phyloP scores from a whole-genome alignment of 2,329 filamentous ascomycete genomes.

The Dactylellina drechsleri region DNA sequence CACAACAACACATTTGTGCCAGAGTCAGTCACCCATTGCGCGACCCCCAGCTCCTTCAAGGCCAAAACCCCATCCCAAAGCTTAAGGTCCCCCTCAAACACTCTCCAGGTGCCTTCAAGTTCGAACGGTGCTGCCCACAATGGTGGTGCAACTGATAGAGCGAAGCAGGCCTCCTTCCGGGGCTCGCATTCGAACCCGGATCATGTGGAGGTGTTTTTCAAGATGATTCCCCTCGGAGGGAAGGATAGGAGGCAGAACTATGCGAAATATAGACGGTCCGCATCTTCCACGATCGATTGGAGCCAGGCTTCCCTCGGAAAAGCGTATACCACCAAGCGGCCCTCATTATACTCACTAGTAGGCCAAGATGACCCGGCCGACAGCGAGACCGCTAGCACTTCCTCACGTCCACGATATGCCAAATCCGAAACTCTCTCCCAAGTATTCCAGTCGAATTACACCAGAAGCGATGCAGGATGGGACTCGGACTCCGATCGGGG shows the following conservation, averaged over 20 bases:
- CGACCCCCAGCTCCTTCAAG: constrained; percentile 20
- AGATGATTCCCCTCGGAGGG: constrained; percentile 51
- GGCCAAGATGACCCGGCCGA: constrained; percentile 36
- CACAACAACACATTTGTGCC: constrained; percentile 52
- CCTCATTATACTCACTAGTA: constrained; percentile 36
- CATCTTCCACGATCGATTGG: constrained; percentile 45
- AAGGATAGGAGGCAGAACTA: constrained; percentile 38
- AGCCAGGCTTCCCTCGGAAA: constrained; percentile 34
- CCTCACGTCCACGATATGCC: constrained; percentile 37
- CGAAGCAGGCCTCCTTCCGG: constrained; percentile 21
- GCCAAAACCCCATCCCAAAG: constrained; percentile 5
- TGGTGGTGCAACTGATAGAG: constrained; percentile 12
- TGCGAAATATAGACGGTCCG: constrained; percentile 34
- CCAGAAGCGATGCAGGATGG: constrained; percentile 45
- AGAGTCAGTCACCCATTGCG: constrained; percentile 48
- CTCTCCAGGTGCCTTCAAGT: constrained; percentile 18
- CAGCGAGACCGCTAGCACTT: constrained; percentile 8
- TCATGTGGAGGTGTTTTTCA: constrained; percentile 53
- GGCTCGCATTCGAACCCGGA: constrained; percentile 16
- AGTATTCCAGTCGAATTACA: constrained; percentile 22
- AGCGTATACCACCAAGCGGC: constrained; percentile 27
- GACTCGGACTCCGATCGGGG: constrained; percentile 38
- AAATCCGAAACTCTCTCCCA: constrained; percentile 45
- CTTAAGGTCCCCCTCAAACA: constrained; percentile 22
- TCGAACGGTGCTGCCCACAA: constrained; percentile 16